These are phyloP conservation scores for Metarhizium album DNA, from an alignment of 2,329 filamentous ascomycete genomes.

Conservation along the genomic window DNA sequence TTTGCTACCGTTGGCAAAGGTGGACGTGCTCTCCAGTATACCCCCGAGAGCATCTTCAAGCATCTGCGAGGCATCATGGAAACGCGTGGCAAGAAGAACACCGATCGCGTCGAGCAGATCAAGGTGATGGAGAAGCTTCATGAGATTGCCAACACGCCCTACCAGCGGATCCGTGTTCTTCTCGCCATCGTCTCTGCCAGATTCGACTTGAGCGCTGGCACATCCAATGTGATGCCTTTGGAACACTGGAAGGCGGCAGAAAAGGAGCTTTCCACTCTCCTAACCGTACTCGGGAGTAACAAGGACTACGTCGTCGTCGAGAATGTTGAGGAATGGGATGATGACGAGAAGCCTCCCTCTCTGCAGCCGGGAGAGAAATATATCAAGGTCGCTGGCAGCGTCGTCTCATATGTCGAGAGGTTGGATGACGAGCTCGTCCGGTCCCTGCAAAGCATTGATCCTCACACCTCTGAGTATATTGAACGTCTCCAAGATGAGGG, in stretches of 20 bases:
- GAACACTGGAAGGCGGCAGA: conserved; percentile 97
- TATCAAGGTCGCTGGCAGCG: conserved; percentile 85
- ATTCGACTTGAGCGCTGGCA: conserved; percentile 79
- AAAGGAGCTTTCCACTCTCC: conserved; percentile 68
- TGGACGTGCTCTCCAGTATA: conserved; percentile 82
- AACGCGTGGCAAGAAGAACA: conserved; percentile 97
- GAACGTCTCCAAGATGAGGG: conserved; percentile 88
- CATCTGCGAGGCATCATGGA: conserved; percentile 88
- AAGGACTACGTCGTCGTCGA: conserved; percentile 78
- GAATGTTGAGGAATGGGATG: conserved; percentile 94
- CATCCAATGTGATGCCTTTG: conserved; percentile 73
- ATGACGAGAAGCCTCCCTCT: conserved; percentile 85
- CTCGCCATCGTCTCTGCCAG: conserved; percentile 85
- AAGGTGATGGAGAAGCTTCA: conserved; percentile 92
- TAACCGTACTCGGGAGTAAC: conserved; percentile 70
- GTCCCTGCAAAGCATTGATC: conserved; percentile 95
- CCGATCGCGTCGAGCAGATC: conserved; percentile 89
- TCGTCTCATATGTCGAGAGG: conserved; percentile 89
- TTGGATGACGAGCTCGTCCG: conserved; percentile 95
- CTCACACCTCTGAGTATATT: conserved; percentile 97
- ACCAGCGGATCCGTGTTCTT: conserved; percentile 88
- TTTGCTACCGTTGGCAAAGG: conserved; percentile 84
- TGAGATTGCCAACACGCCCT: conserved; percentile 81
- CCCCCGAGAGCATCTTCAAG: conserved; percentile 96
- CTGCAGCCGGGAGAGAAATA: conserved; percentile 64